Evolutionary conservation across 1,284 basidiomycete species (phyloP).

Genomic region (Rugosomyces carneus): DNA sequence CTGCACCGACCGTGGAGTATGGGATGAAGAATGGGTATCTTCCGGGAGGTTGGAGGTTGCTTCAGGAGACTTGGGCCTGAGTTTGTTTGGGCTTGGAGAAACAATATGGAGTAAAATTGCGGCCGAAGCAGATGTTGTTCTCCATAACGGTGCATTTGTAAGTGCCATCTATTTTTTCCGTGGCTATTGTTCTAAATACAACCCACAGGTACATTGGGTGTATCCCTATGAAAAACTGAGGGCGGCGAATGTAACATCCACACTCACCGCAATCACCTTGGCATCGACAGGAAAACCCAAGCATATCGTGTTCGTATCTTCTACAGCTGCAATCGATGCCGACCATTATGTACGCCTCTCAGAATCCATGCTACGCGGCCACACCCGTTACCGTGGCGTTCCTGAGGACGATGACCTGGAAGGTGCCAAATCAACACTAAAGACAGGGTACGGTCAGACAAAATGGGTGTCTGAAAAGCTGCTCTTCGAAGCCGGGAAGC

Average conservation of each 20-base stretch:
- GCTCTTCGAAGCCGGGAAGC: conserved; percentile 82
- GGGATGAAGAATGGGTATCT: conserved; percentile 85
- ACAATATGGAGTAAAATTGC: conserved; percentile 67
- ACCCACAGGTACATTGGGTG: conserved; percentile 89
- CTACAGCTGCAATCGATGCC: conserved; percentile 90
- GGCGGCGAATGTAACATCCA: conserved; percentile 87
- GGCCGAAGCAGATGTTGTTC: conserved; percentile 74
- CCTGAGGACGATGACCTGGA: conserved; percentile 91
- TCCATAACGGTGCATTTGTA: conserved; percentile 97
- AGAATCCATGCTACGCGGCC: conserved; percentile 54
- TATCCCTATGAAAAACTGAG: conserved; percentile 96
- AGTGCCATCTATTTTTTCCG: conserved; percentile 22
- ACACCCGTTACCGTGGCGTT: conserved; percentile 54
- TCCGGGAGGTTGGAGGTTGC: conserved; percentile 76
- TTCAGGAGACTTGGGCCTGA: conserved; percentile 80
- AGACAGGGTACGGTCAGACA: conserved; percentile 93
- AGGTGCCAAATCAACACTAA: conserved; percentile 71
- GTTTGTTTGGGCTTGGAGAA: conserved; percentile 71
- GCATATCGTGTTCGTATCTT: conserved; percentile 86
- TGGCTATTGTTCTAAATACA: background rate
- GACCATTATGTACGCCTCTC: conserved; percentile 87
- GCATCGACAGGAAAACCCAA: conserved; percentile 76
- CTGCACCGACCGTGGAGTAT: conserved; percentile 83
- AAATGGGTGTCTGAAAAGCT: conserved; percentile 99
- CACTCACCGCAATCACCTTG: conserved; percentile 79